Evolutionary conservation across 208 protist genomes (phyloP).

Genomic region (Baffinella frigidus): DNA sequence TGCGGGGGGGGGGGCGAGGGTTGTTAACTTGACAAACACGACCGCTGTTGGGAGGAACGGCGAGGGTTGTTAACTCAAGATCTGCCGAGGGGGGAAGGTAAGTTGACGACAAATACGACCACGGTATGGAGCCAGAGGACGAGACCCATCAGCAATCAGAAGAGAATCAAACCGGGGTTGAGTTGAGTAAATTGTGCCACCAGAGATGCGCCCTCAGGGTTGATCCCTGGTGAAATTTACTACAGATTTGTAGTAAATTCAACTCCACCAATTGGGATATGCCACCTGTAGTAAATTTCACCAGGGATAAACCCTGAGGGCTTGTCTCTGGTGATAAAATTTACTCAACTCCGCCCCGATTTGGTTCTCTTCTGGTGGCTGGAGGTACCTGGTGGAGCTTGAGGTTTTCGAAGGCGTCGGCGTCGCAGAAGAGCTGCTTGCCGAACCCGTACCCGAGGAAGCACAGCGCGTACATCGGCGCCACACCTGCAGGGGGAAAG

Average conservation of each 20-base stretch:
- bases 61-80: too few species aligned
- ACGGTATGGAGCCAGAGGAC: too few species aligned
- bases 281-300: not conserved
- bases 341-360: not conserved
- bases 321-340: too few species aligned
- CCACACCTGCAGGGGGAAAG: not conserved
- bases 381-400: constrained; percentile 11
- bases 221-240: not conserved
- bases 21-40: not conserved
- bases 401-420: constrained; percentile 51
- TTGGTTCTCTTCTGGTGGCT: too few species aligned
- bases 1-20: not conserved
- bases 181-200: too few species aligned
- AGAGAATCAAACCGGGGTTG: not conserved
- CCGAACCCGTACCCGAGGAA: constrained; percentile 50
- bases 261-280: not conserved
- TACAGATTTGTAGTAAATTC: not conserved
- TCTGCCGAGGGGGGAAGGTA: too few species aligned
- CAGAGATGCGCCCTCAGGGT: too few species aligned
- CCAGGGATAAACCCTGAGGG: not conserved
- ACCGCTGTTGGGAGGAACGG: too few species aligned
- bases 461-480: constrained; percentile 60
- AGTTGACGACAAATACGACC: too few species aligned
- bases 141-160: not conserved
- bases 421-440: constrained; percentile 42